Evolutionary conservation across 2,329 filamentous ascomycete genomes (phyloP), one percentile per base, ranked within the genome.

Genomic region (Hymenoscyphus salicellus): DNA sequence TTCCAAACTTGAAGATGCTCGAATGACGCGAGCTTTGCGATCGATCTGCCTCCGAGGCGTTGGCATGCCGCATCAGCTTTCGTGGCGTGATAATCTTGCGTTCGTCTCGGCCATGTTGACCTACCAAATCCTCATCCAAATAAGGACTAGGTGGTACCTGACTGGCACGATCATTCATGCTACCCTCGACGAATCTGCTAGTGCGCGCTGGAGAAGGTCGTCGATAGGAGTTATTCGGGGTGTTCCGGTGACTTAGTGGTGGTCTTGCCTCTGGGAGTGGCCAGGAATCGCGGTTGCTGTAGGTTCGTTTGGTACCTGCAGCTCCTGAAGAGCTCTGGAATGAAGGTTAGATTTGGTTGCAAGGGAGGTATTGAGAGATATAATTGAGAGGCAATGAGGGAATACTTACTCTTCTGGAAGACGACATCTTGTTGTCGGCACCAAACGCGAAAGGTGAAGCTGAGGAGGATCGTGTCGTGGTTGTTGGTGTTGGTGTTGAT

Each of bases 91-190:
- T 63, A 30, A 67, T 64, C 36, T 68, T 70, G 20, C 68, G 65
- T 17, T 65, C 62, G 16, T 30, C 30, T n/a, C 55, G 55, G n/a
- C 38, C 57, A 2, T 43, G 36, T 43, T 38, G 32, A 38, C 62
- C 30, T 23, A 70, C 67, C 16, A 72, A 68, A 33, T 75, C 70
- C 14, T 61, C 55, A 36, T 65, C 73, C 8, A 74, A 62, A 43
- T 73, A 76, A 52, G 70, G 63, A 38, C 61, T 59, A 11, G 74
- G 74, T 32, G 92, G 92, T 65, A 82, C 84, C 65, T 86, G 83
- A 73, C 90, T 93, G 36, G 85, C 81, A 69, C 90, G 87, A 77
- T 96, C 91, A 73, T 89, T 92, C 91, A 97, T 94, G 72, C 89
- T 94, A 49, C 90, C 93, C 78, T 97, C 93, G 43, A 84, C 77